Percentiles rank a stretch among this genome's conserved stretches.
These are phyloP conservation scores for Exophiala xenobiotica DNA, from an alignment of 2,329 filamentous ascomycete genomes.

Conservation along the genomic window DNA sequence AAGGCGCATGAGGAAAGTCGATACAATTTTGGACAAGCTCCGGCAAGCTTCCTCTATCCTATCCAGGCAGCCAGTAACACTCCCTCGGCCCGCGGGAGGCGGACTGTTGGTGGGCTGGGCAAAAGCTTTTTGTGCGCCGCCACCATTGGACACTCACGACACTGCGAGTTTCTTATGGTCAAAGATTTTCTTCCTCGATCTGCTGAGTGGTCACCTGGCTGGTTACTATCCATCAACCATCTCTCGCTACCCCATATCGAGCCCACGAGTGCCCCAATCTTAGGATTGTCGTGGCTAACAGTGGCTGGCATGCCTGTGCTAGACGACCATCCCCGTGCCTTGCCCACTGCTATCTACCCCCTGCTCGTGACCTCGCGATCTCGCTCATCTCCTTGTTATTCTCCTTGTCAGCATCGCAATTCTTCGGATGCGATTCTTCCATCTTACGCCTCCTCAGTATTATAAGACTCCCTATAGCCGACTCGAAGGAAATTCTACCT, in stretches of 20 bases:
- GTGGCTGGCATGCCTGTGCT: background rate
- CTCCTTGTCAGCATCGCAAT: no score
- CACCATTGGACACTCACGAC: background rate
- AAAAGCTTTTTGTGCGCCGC: background rate
- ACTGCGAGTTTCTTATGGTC: background rate
- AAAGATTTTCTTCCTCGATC: no score
- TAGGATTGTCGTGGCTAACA: no score
- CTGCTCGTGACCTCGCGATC: background rate
- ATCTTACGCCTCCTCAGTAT: background rate
- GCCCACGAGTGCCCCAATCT: no score
- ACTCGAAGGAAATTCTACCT: slow-evolving; percentile 1
- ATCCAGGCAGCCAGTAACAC: background rate
- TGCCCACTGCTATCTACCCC: background rate
- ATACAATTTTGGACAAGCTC: background rate
- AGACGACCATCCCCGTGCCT: background rate
- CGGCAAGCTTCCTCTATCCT: background rate
- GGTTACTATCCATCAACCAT: no score
- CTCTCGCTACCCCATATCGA: no score
- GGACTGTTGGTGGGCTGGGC: background rate
- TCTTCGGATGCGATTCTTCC: background rate
- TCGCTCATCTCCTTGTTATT: background rate
- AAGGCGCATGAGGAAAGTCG: background rate
- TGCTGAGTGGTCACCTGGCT: no score
- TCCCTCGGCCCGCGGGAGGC: background rate
- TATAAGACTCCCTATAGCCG: background rate